phyloP scores from a whole-genome alignment of 345 rosid species.

The Turnera subulata region DNA sequence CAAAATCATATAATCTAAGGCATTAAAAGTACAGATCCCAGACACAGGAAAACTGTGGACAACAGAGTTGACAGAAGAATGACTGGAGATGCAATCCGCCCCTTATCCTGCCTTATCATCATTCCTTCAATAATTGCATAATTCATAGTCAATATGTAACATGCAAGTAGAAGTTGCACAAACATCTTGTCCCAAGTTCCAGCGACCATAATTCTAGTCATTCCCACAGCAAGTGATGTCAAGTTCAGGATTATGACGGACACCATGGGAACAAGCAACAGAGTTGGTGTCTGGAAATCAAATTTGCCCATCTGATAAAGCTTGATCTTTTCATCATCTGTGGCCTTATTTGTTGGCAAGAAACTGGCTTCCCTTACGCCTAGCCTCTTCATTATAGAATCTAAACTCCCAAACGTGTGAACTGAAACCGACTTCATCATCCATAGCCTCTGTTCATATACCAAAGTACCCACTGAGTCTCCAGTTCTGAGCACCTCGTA shows the following conservation, averaged over 20 bases:
- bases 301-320: slow-evolving; percentile 31
- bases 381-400: slow-evolving; percentile 25
- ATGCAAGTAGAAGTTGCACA: slow-evolving; percentile 27
- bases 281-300: slow-evolving; percentile 31
- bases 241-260: slow-evolving; percentile 28
- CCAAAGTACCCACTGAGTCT: slow-evolving; percentile 18
- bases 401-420: slow-evolving; percentile 21
- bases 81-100: slow-evolving; percentile 27
- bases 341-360: slow-evolving; percentile 34
- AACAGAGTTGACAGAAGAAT: slow-evolving; percentile 18
- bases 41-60: slow-evolving; percentile 9
- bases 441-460: slow-evolving; percentile 36
- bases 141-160: slow-evolving; percentile 29
- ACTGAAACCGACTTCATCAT: slow-evolving; percentile 36
- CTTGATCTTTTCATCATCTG: slow-evolving; percentile 19
- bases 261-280: slow-evolving; percentile 37
- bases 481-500: slow-evolving; percentile 24
- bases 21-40: slow-evolving; percentile 27
- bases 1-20: too few species aligned
- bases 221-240: slow-evolving; percentile 19
- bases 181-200: slow-evolving; percentile 20
- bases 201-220: slow-evolving; percentile 14
- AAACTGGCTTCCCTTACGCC: slow-evolving; percentile 35
- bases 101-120: slow-evolving; percentile 37
- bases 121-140: slow-evolving; percentile 44